Evolutionary conservation across 345 rosid genomes (phyloP), one percentile per base, ranked within the genome.

Genomic region (Ceriops tagal): DNA sequence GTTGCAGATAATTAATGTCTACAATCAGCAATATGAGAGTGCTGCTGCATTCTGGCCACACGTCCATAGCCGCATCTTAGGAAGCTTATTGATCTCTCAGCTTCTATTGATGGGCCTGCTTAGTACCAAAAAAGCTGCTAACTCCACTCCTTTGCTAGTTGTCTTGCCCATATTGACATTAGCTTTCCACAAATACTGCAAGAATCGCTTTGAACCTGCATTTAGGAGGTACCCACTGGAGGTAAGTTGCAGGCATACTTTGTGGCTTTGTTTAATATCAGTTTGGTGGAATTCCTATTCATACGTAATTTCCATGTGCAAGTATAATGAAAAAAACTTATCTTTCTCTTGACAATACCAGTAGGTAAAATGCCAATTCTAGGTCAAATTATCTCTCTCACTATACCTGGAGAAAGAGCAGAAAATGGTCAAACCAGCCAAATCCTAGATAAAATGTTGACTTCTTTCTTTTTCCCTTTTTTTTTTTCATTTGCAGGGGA

Each of bases 1-100:
- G 20, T 43, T 55, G 84, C 88, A 95, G 99, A 83, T 95, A 57
- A 84, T 95, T 51, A 95, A 92, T 73, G 99, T 95, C 61, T 95
- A 92, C 85, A 82, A 88, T 71, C 99, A 90, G 77, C 86, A 79
- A 43, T 95, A 95, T 27, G 99, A 95, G 80, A 92, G 99, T 70
- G 93, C 88, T 52, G 98, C 89, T 37, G 99, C 99, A 15, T 95
- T 95, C 80, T 95, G 99, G 99, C 99, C 99, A 0, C 98, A 95
- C 28, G 88, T 95, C 68, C 96, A 92, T 72, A 85, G 87, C 70
- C 88, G 98, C 64, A 88, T 95, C 71, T 71, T 92, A 4, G 96
- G 91, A 5, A 80, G 98, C 86, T 82, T 95, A 70, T 51, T 95
- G 87, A 87, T 92, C 79, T 92, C 96, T 73, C 98, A 95, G 73